phyloP scores from a whole-genome alignment of 1,284 basidiomycete genomes.

The Ceratobasidium sp. region DNA sequence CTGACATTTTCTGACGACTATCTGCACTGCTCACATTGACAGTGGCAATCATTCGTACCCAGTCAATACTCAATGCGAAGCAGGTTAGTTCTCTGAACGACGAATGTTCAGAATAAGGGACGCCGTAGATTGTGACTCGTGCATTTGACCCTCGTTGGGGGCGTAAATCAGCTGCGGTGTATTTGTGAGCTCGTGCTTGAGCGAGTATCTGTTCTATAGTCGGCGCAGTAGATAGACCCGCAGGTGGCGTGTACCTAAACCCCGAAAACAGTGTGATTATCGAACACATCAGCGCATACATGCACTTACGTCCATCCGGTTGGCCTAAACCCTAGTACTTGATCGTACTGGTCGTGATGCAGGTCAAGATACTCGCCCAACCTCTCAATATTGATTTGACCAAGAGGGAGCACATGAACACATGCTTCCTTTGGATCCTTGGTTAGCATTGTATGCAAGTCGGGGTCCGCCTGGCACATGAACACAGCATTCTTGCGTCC shows the following conservation, averaged over 20 bases:
- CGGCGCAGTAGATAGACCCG: constrained; percentile 67
- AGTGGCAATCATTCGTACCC: constrained; percentile 89
- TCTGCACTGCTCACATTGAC: constrained; percentile 88
- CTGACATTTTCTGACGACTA: constrained; percentile 81
- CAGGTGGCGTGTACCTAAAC: constrained; percentile 72
- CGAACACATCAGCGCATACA: background rate
- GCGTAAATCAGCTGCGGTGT: constrained; percentile 70
- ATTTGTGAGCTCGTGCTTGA: constrained; percentile 67
- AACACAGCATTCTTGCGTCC: constrained; percentile 80
- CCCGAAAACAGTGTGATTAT: constrained; percentile 25
- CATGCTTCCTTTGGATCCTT: constrained; percentile 75
- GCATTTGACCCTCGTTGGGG: constrained; percentile 75
- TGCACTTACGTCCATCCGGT: constrained; percentile 91
- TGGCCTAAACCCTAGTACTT: constrained; percentile 84
- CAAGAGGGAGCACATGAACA: constrained; percentile 87
- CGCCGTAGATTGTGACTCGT: constrained; percentile 77
- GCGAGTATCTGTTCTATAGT: constrained; percentile 71
- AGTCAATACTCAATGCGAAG: constrained; percentile 85
- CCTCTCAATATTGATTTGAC: constrained; percentile 77
- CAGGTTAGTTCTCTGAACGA: constrained; percentile 94
- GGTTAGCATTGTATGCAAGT: constrained; percentile 81
- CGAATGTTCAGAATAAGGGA: constrained; percentile 82
- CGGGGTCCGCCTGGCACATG: constrained; percentile 80
- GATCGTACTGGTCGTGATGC: constrained; percentile 75
- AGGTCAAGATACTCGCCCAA: constrained; percentile 79